A percentile compares a stretch with the other conserved stretches of the same genome.
These are phyloP conservation scores for Ceratopteris richardii DNA, from an alignment of 75 land plant species.

Conservation along the genomic window DNA sequence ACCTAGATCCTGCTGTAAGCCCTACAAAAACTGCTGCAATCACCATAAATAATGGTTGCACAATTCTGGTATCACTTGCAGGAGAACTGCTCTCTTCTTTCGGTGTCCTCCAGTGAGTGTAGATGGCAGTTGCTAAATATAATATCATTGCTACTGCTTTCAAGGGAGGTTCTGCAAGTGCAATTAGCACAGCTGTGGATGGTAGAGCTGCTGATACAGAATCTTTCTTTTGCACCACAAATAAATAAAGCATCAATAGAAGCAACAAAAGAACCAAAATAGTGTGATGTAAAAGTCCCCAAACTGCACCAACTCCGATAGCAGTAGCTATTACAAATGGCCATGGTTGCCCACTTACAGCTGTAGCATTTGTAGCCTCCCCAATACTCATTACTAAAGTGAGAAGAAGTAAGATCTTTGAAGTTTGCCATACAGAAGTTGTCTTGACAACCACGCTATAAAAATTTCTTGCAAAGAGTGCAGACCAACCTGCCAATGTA, in stretches of 20 bases:
- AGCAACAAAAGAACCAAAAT: constrained; percentile 40
- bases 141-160: constrained; percentile 28
- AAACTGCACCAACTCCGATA: constrained; percentile 54
- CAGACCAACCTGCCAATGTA: constrained; percentile 10
- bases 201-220: constrained; percentile 55
- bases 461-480: constrained; percentile 2
- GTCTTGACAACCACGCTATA: constrained; percentile 45
- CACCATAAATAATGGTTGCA: not conserved
- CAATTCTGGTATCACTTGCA: not conserved
- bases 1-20: not conserved
- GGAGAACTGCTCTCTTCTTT: constrained; percentile 8
- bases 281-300: constrained; percentile 29
- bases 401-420: constrained; percentile 37
- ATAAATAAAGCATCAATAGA: constrained; percentile 33
- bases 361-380: constrained; percentile 44
- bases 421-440: constrained; percentile 50
- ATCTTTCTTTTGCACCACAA: constrained; percentile 51
- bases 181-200: constrained; percentile 43
- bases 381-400: constrained; percentile 57
- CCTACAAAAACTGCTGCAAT: not conserved
- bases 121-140: constrained; percentile 42
- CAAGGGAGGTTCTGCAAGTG: constrained; percentile 62
- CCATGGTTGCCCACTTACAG: constrained; percentile 39
- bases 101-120: constrained; percentile 39
- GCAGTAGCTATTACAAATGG: constrained; percentile 42